Evolutionary conservation across 202 grass and related monocot genomes (phyloP).

Genomic region (Zoysia matrella): DNA sequence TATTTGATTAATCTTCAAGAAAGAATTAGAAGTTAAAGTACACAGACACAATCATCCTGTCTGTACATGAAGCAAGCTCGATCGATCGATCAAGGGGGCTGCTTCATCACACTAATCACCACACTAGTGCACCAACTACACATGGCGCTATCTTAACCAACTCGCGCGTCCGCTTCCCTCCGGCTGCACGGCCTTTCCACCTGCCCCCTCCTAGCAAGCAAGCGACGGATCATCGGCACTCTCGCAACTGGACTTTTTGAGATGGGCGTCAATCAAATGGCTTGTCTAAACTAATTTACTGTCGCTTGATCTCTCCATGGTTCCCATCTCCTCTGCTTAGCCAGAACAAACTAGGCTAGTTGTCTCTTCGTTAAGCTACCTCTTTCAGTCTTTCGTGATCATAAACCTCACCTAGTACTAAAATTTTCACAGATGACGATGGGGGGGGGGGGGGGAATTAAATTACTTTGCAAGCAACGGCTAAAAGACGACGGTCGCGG

Average conservation of each 20-base stretch:
- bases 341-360: not conserved
- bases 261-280: slow-evolving; percentile 4
- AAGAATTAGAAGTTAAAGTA: not conserved
- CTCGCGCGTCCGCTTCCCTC: too few species aligned
- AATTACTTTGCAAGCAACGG: slow-evolving; percentile 1
- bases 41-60: not conserved
- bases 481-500: not conserved
- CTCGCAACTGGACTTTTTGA: slow-evolving; percentile 1
- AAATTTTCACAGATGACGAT: not conserved
- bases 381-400: too few species aligned
- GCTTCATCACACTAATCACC: not conserved
- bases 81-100: too few species aligned
- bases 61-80: not conserved
- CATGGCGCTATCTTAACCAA: not conserved
- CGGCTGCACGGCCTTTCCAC: too few species aligned
- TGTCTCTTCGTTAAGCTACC: too few species aligned
- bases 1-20: not conserved
- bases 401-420: not conserved
- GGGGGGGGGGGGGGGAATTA: not conserved
- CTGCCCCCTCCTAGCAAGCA: not conserved
- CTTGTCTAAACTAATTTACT: not conserved
- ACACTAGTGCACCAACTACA: slow-evolving; percentile 8
- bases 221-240: not conserved
- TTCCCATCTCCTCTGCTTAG: not conserved
- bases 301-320: not conserved